Evolutionary conservation across 2,329 filamentous ascomycete genomes (phyloP), one percentile per base, ranked within the genome.

Genomic region (Sporothrix schenckii): DNA sequence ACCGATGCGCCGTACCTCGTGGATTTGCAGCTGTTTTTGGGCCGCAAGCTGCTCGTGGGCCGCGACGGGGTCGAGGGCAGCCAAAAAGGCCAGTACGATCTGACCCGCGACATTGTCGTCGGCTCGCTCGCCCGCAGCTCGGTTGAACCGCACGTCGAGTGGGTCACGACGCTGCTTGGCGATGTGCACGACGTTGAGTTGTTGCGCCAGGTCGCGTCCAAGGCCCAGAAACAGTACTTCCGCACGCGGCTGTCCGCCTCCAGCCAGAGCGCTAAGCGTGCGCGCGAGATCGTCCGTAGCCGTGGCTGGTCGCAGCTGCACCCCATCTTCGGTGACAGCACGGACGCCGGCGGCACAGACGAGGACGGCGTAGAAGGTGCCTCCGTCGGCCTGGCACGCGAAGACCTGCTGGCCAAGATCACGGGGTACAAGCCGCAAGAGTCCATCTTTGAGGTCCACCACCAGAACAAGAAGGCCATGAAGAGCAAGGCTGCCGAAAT

Each of bases 361-460:
- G 63, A 83, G 87, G 47, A 81, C 86, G 39, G 92, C 94, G 53
- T 6, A 11, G 53, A 34, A 27, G 47, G n/a, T 6, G 44, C 56
- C 19, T 44, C 49, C 11, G 34, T 49, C 34, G 54, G n/a, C 76
- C 86, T 88, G 72, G 89, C 92, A 65, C 88, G 94, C 44, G 89
- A 93, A 65, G 89, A 91, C 66, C 97, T 99, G 92, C 83, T 99
- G 41, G 92, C 93, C 44, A 88, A 90, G 71, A 92, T 99, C 70
- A 94, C 92, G 76, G 91, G 91, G 1, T 99, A 95, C 81, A 88
- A 92, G 75, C 95, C 96, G 0, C 85, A 90, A 56, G 95, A 99
- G 80, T 98, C 94, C 0, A 92, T 99, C n/a, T 99, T 99, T 75
- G 95, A 99, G 80, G 90, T 97, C 73, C 91, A 92, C 7, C 74